phyloP scores from a whole-genome alignment of 2,329 filamentous ascomycete species.

The Pseudogymnoascus sp. region DNA sequence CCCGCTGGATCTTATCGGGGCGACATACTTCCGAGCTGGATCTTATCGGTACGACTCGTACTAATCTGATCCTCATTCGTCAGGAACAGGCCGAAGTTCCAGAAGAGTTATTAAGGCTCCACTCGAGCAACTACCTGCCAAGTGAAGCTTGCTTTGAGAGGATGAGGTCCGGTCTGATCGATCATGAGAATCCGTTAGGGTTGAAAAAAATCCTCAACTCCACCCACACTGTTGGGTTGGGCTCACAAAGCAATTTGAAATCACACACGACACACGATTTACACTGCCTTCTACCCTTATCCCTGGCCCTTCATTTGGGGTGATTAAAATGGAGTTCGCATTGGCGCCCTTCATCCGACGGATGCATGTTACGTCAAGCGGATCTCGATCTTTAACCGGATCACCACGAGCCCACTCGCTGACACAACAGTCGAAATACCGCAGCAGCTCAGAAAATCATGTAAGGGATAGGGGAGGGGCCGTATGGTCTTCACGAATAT shows the following conservation, averaged over 20 bases:
- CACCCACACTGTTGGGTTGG: background rate
- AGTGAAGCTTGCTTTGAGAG: background rate
- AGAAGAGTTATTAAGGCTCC: background rate
- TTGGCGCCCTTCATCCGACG: background rate
- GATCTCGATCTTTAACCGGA: background rate
- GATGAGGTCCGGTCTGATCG: background rate
- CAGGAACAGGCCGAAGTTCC: background rate
- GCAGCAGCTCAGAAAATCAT: background rate
- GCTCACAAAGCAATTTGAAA: slow-evolving; percentile 3
- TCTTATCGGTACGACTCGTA: background rate
- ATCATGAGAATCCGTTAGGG: background rate
- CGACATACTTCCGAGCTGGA: background rate
- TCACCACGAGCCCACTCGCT: background rate
- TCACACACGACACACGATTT: background rate
- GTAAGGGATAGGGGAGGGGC: background rate
- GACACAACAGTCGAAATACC: background rate
- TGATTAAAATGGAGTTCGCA: background rate
- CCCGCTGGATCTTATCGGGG: background rate
- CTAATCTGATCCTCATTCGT: background rate
- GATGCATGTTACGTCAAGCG: background rate
- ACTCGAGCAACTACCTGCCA: background rate
- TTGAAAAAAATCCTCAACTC: background rate
- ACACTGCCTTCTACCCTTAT: background rate
- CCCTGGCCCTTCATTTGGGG: background rate
- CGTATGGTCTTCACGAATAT: background rate